These are phyloP conservation scores for Leccinum barrowsii DNA, from an alignment of 768 basidiomycete species.

Conservation along the genomic window DNA sequence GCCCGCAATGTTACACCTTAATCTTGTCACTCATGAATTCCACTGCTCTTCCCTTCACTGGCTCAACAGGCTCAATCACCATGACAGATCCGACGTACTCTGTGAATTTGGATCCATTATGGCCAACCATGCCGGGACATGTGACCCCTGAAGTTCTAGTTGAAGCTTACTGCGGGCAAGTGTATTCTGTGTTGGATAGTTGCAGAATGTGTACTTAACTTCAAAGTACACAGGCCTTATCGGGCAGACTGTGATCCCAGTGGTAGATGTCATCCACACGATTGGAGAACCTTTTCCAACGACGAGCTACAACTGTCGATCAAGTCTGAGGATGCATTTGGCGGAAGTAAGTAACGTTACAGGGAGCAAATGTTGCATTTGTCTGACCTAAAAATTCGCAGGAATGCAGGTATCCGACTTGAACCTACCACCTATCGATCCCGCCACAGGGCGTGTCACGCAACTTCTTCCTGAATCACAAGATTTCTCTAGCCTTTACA, in stretches of 20 bases:
- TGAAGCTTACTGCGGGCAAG: not conserved
- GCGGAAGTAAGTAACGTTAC: conserved; percentile 5
- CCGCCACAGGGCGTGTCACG: conserved; percentile 32
- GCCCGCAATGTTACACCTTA: fast-evolving
- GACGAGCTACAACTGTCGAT: not conserved
- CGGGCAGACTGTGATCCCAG: not conserved
- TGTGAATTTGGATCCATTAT: not conserved
- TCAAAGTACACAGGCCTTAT: not conserved
- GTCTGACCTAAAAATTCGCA: not conserved
- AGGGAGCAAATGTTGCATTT: not conserved
- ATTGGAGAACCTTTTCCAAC: not conserved
- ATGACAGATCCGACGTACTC: no score
- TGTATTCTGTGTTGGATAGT: not conserved
- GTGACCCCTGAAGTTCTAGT: not conserved
- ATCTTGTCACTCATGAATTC: not conserved
- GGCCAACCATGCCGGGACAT: not conserved
- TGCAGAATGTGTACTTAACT: not conserved
- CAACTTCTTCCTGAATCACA: not conserved
- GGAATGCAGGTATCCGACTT: no score
- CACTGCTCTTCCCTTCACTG: not conserved
- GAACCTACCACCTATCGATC: no score
- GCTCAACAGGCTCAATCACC: not conserved
- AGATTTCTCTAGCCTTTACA: no score
- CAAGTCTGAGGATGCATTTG: not conserved
- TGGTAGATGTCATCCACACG: not conserved